Evolutionary conservation across 164 flowering plant species (phyloP), one percentile per base, ranked within the genome.

Genomic region (Aristolochia contorta): DNA sequence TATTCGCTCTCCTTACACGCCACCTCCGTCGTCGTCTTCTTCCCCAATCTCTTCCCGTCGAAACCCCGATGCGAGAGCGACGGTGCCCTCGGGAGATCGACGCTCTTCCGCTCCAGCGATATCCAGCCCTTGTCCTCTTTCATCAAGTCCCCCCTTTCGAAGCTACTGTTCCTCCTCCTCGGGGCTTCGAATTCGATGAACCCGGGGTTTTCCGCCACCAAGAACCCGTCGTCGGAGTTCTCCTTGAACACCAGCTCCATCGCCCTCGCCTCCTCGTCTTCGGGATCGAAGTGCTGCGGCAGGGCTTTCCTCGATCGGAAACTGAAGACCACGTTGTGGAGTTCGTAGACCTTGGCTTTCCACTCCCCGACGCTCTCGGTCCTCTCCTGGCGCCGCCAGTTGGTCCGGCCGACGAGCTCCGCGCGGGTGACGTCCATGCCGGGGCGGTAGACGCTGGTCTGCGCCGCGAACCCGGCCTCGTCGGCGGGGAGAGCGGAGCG

Each of bases 401-500:
- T 94, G 30, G 82, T 82, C 45, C 91, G 68, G 4, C 79, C 73
- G 2, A 86, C 79, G 4, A 94, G 79, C 60, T 85, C 87, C 0
- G 99, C 97, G 33, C 69, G 79, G 16, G 97, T 90, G 1, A 94
- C 96, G 67, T 94, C 99, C 84, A 94, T 85, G 4, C 97, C 97
- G 0, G 96, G 97, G 0, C 97, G 84, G 71, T 86, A 84, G 7
- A 91, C 91, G 69, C 84, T 82, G 6, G 93, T 81, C 54, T 85
- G 93, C 0, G 82, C 58, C 57, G 85, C 79, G 65, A 82, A 81
- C 13, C 74, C 86, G 5, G 82, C 81, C 6, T 85, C 66, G 54
- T 91, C 95, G 12, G 82, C 58, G 16, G 84, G 47, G 79, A 70
- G 69, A 86, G 66, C 21, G 89, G 84, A 16, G 64, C 70, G 0